Evolutionary conservation across 2,329 filamentous ascomycete species (phyloP), one percentile per base, ranked within the genome.

Genomic region (Dothideomycetes sp.): DNA sequence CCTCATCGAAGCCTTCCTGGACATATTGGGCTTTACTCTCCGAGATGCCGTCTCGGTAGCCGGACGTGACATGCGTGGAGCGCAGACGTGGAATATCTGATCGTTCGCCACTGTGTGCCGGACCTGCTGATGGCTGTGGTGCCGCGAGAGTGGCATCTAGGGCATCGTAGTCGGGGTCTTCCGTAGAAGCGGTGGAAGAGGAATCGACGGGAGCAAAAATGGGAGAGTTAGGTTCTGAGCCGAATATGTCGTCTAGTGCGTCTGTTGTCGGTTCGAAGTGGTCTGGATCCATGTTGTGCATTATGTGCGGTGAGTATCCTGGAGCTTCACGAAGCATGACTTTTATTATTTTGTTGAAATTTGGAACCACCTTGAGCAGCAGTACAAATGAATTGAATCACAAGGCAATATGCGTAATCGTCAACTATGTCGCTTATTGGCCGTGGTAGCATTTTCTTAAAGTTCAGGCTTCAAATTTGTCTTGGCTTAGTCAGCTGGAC

Each of bases 1-100:
- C 89, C 47, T 89, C 84, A 57, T 98, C 91, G 55, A 98, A 96
- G 0, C 89, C 89, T 11, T 70, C 70, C 61, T 98, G 91, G 18
- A 95, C 76, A 52, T 78, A 81, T 35, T 70, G 64, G 18, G 75
- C 74, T 58, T 96, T 96, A 22, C 82, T 83, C 3, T 66, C 67
- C 0, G 81, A 73, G 38, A 96, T 74, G 33, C 89, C 91, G 52
- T 95, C 88, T 43, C 89, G 81, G 62, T 96, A 96, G 15, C 91
- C 91, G 30, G 84, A 79, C 5, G 84, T 95, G 38, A 77, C 73
- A 58, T 94, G 86, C 40, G 83, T 79, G 31, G 76, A 72, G 51
- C 82, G 78, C 12, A 94, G 72, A 17, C 82, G 78, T 15, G 73
- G 77, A 37, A 91, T 73, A 51, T 94, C 87, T n/a, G 73, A 78